Evolutionary conservation across 2,329 filamentous ascomycete species (phyloP), one percentile per base, ranked within the genome.

Genomic region (Curvularia verruculosa): DNA sequence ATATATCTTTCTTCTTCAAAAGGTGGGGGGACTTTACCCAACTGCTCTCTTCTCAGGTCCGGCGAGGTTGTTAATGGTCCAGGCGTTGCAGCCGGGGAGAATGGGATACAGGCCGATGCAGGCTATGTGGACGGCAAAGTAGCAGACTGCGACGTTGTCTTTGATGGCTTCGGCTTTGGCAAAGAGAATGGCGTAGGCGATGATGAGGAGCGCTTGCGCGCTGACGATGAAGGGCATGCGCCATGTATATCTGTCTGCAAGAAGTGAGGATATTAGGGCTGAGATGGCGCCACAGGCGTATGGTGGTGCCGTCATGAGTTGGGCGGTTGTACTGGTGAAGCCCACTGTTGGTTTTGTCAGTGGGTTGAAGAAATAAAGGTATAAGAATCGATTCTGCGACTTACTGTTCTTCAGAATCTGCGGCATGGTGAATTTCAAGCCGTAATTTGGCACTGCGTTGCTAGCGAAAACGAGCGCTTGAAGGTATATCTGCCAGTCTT

Each of bases 61-160:
- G 1, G 80, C 77, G 3, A 84, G 61, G 57, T 85, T 86, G 70
- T 83, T 84, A n/a, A 80, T 81, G 54, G 85, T 73, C 82, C 82
- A 84, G 0, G 78, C 78, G 28, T 84, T 72, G 41, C 74, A 75
- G 6, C 75, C 74, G 1, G 76, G 72, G 13, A 77, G 75, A 0
- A 75, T 73, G 1, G 75, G 73, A 50, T 78, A 78, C 18, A 78
- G 52, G 7, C 72, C 74, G 10, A 45, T 45, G 18, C 43, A 45
- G 10, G 43, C 43, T 0, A 82, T 64, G 40, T 75, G 77, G 1
- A 81, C 74, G 0, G 75, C 78, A 52, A 80, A 80, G 56, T 80
- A 81, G 59, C 77, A 78, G 1, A 77, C 56, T 0, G 71, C 75
- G 12, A 81, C 73, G 51, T 81, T 79, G 23, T 75, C 54, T 29